A percentile compares a stretch with the other conserved stretches of the same genome.
These are phyloP conservation scores for Aspergillus novofumigatus DNA, from an alignment of 2,329 filamentous ascomycete species.

Conservation along the genomic window DNA sequence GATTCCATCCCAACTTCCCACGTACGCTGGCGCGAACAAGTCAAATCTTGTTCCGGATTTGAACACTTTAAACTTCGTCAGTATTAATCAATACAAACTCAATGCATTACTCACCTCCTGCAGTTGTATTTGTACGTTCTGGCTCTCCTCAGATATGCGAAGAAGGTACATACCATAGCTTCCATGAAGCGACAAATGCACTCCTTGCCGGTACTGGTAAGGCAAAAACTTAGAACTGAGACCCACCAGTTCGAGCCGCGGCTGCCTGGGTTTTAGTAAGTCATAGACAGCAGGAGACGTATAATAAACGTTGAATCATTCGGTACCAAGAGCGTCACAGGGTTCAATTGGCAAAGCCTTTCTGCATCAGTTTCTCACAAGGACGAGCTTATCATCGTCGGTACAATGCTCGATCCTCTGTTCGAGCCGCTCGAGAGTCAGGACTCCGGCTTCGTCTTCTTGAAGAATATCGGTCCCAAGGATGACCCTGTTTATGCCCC, in stretches of 20 bases:
- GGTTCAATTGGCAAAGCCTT: neutral
- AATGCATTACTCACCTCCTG: neutral
- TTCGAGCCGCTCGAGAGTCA: constrained; percentile 18
- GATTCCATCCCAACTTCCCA: neutral
- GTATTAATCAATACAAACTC: neutral
- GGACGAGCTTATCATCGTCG: constrained; percentile 16
- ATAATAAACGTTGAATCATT: neutral
- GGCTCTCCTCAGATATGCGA: neutral
- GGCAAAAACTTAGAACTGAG: neutral
- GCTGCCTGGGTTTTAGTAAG: neutral
- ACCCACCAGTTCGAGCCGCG: neutral
- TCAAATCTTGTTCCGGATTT: neutral
- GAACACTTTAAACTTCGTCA: too few species aligned
- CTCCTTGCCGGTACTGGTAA: neutral
- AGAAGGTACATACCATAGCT: neutral
- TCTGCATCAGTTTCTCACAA: neutral
- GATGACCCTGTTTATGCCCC: constrained; percentile 23
- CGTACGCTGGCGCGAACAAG: neutral
- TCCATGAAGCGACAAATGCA: neutral
- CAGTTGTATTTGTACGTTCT: neutral
- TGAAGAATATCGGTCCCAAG: constrained; percentile 20
- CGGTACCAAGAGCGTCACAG: too few species aligned
- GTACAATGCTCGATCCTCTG: constrained; percentile 17
- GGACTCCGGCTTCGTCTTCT: constrained; percentile 36
- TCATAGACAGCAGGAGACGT: neutral